phyloP scores from a whole-genome alignment of 306 rosid genomes.

The Sicyos baderoa region DNA sequence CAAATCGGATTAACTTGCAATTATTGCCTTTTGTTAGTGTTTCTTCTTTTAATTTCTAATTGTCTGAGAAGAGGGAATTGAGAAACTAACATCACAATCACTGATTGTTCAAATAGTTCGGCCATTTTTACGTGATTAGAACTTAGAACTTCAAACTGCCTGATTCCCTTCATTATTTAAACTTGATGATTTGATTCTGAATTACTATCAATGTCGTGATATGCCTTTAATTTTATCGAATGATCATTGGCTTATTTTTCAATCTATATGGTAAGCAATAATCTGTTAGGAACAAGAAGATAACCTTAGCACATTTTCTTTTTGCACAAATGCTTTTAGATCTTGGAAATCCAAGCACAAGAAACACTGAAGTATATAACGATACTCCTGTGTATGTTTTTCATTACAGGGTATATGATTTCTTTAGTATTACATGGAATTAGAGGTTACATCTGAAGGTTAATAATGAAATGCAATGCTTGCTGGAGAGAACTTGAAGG shows the following conservation, averaged over 20 bases:
- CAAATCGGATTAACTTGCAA: not conserved
- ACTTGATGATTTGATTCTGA: not conserved
- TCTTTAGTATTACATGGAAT: constrained; percentile 28
- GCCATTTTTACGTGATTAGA: not conserved
- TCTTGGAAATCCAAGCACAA: not conserved
- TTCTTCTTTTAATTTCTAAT: constrained; percentile 1
- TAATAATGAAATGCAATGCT: constrained; percentile 95
- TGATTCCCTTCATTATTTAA: not conserved
- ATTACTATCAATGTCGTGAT: not conserved
- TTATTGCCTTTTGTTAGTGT: not conserved
- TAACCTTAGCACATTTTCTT: not conserved
- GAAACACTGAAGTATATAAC: not conserved
- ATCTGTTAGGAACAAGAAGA: not conserved
- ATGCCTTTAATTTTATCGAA: constrained; percentile 1
- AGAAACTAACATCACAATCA: not conserved
- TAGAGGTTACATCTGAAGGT: constrained; percentile 32
- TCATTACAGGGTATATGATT: constrained; percentile 28
- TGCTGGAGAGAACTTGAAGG: constrained; percentile 99
- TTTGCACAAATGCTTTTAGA: not conserved
- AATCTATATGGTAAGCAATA: not conserved
- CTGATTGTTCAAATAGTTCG: not conserved
- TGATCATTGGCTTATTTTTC: not conserved
- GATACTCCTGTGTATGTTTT: not conserved
- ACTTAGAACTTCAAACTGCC: not conserved
- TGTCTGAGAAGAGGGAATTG: not conserved